Evolutionary conservation across 2,329 filamentous ascomycete species (phyloP), one percentile per base, ranked within the genome.

Genomic region (Neofusicoccum cordaticola): DNA sequence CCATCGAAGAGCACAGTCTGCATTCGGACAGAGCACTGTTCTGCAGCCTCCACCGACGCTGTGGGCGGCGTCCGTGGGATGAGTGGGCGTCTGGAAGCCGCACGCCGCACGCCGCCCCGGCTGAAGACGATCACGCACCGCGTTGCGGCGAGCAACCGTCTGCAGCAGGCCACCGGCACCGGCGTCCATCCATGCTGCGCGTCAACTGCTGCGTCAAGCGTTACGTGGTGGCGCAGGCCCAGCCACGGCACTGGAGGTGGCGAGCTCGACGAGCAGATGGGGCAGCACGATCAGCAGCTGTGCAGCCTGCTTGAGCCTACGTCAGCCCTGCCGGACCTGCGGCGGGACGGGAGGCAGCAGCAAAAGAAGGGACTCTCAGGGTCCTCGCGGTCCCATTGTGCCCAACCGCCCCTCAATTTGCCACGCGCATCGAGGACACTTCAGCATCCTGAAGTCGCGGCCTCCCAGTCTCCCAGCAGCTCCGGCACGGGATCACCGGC

Each of bases 121-220:
- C n/a, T 17, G 27, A 11, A 4, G 51, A 17, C 52, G 52, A 57
- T 34, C 52, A 44, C 15, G 53, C 39, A 45, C 19, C 6, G 6
- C 37, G 56, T 60, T 60, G 56, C 56, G 41, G 56, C n/a, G 22
- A 41, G 56, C 56, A 60, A 60, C 56, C 52, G n/a, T n/a, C n/a
- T n/a, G n/a, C n/a, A n/a, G n/a, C n/a, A n/a, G n/a, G n/a, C n/a
- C n/a, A n/a, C n/a, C n/a, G n/a, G n/a, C n/a, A 56, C 41, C 35
- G 51, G 37, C 35, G 4, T 11, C 6, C 34, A 41, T 31, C 51
- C 51, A 53, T 53, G 51, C 51, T 53, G 51, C 35, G 22, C 52
- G 19, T 57, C 34, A 57, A 57, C 39, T 35, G 53, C 39, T 34
- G 15, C 53, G 27, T 37, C 17, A 19, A 42, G 22, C 15, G 39